Conservation (phyloP, 495 filamentous ascomycete species). For the Opeltia flavorubescens region DNA sequence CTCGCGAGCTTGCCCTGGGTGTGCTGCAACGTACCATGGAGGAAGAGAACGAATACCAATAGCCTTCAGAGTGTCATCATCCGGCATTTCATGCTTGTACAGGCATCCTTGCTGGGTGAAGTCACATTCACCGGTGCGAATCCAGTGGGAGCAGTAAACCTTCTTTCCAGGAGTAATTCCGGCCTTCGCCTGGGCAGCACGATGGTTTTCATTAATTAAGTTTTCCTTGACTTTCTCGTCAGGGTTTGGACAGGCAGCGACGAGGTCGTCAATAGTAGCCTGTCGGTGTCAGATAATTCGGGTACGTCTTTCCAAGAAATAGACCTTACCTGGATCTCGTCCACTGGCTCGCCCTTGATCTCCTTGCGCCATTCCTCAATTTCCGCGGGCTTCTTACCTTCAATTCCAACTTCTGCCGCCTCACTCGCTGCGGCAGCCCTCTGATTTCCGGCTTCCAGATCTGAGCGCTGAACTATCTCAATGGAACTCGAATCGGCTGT, state of each 20-base stretch:
- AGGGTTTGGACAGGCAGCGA: not conserved
- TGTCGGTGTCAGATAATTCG: not conserved
- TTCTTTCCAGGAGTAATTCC: conserved; percentile 34
- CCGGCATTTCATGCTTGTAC: conserved; percentile 82
- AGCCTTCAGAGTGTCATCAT: conserved; percentile 38
- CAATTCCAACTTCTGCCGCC: not conserved
- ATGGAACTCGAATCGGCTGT: not conserved
- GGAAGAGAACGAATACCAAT: conserved; percentile 48
- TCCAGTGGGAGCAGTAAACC: conserved; percentile 76
- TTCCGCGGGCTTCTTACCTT: not conserved
- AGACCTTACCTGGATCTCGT: conserved; percentile 4
- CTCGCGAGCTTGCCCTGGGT: not conserved
- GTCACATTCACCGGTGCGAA: conserved; percentile 68
- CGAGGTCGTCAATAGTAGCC: conserved; percentile 4
- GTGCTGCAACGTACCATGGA: conserved; percentile 26
- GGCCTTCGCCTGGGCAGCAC: not conserved
- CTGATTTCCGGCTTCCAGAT: not conserved
- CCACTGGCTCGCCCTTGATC: not conserved
- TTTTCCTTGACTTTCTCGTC: not conserved
- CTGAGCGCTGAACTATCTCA: not conserved
- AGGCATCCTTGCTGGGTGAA: conserved; percentile 74
- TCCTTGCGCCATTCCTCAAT: conserved; percentile 3
- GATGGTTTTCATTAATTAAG: not conserved
- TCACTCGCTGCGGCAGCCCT: not conserved
- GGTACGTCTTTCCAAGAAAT: not conserved